phyloP scores from a whole-genome alignment of 495 filamentous ascomycete species.

The Talaromyces thailandensis region DNA sequence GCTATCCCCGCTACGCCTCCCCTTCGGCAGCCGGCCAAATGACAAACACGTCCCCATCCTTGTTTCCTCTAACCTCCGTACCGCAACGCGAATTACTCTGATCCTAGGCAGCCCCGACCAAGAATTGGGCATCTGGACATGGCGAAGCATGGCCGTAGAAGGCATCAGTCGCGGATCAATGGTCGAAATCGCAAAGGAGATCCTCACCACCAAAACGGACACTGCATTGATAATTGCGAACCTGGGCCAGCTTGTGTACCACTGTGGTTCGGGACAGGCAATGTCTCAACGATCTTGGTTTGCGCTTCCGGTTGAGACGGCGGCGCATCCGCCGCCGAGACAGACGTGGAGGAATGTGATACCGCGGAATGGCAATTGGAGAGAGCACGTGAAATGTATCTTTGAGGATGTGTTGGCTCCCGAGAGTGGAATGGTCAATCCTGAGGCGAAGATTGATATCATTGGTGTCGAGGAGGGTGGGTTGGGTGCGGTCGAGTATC shows the following conservation, averaged over 20 bases:
- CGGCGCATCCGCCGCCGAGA: slow-evolving; percentile 32
- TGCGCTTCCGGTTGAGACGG: slow-evolving; percentile 43
- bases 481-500: slow-evolving; percentile 40
- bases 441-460: slow-evolving; percentile 49
- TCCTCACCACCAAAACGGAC: slow-evolving; percentile 16
- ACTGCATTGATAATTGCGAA: slow-evolving; percentile 60
- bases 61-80: slow-evolving; percentile 43
- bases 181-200: slow-evolving; percentile 50
- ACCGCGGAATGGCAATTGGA: slow-evolving; percentile 36
- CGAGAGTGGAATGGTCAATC: slow-evolving; percentile 19
- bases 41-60: slow-evolving; percentile 62
- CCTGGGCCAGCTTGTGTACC: slow-evolving; percentile 61
- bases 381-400: slow-evolving; percentile 52
- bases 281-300: slow-evolving; percentile 46
- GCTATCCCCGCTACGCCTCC: slow-evolving; percentile 50
- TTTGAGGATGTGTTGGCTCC: slow-evolving; percentile 51
- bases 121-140: slow-evolving; percentile 66
- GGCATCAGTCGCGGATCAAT: slow-evolving; percentile 60
- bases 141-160: slow-evolving; percentile 49
- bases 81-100: slow-evolving; percentile 59
- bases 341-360: slow-evolving; percentile 43
- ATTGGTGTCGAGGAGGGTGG: slow-evolving; percentile 54
- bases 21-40: slow-evolving; percentile 32
- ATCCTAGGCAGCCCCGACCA: slow-evolving; percentile 62
- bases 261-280: slow-evolving; percentile 43